These are phyloP conservation scores for Hyaloperonospora arabidopsidis DNA, from an alignment of 352 stramenopile genomes.

Conservation along the genomic window DNA sequence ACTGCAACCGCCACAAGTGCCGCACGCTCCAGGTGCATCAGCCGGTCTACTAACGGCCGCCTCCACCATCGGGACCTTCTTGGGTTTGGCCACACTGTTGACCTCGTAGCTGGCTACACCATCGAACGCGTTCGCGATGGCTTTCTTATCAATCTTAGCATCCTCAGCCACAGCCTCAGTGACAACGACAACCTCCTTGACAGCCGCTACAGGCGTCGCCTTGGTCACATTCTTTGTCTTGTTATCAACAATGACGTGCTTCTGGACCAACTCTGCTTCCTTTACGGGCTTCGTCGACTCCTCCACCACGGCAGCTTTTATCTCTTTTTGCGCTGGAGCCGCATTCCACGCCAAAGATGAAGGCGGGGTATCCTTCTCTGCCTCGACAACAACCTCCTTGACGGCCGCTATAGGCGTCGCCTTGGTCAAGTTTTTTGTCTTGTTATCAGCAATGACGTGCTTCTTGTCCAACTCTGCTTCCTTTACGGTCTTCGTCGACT, in stretches of 20 bases:
- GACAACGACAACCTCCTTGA: constrained; percentile 18
- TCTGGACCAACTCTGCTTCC: constrained; percentile 8
- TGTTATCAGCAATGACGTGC: constrained; percentile 9
- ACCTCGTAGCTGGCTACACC: constrained; percentile 32
- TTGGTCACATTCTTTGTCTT: constrained; percentile 8
- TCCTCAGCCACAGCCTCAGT: constrained; percentile 15
- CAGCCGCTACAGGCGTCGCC: constrained; percentile 7
- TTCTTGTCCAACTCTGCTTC: constrained; percentile 11
- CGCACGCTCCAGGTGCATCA: constrained; percentile 19
- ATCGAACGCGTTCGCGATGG: constrained; percentile 28
- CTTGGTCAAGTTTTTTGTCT: constrained; percentile 6
- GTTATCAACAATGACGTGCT: constrained; percentile 12
- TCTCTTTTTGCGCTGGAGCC: constrained; percentile 17
- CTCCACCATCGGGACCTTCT: constrained; percentile 21
- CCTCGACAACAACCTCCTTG: constrained; percentile 19
- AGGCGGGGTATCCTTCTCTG: constrained; percentile 12
- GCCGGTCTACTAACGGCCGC: constrained; percentile 14
- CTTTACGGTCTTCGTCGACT: constrained; percentile 12
- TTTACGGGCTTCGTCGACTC: constrained; percentile 12
- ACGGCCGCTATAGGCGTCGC: constrained; percentile 8
- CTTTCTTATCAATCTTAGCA: constrained; percentile 22
- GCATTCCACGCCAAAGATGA: constrained; percentile 24
- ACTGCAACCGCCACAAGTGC: constrained; percentile 24
- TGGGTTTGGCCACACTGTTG: constrained; percentile 27
- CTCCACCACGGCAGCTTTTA: constrained; percentile 6